These are phyloP conservation scores for Cicer arietinum DNA, from an alignment of 306 rosid species.

Conservation along the genomic window DNA sequence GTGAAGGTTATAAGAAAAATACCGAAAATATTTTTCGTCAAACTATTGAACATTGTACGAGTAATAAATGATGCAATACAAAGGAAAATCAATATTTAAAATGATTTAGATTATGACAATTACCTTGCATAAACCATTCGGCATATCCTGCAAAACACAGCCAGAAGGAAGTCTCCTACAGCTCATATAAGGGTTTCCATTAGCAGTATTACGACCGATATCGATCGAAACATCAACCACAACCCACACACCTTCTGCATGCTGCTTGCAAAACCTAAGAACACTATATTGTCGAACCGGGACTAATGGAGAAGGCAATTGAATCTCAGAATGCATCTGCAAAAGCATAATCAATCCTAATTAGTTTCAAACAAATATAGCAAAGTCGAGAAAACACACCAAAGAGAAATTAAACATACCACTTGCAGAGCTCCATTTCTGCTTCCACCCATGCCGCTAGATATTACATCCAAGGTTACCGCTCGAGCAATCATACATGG, in stretches of 20 bases:
- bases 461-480: slow-evolving; percentile 56
- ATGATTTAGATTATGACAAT: background rate
- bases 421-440: slow-evolving; percentile 72
- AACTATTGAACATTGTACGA: background rate
- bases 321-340: slow-evolving; percentile 86
- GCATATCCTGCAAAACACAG: slow-evolving; percentile 76
- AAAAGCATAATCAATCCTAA: slow-evolving; percentile 10
- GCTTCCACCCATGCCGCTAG: slow-evolving; percentile 61
- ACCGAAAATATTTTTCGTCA: background rate
- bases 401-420: slow-evolving; percentile 53
- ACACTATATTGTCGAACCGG: slow-evolving; percentile 71
- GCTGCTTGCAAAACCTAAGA: slow-evolving; percentile 87
- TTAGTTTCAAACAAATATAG: slow-evolving; percentile 21
- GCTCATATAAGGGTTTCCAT: slow-evolving; percentile 41
- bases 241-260: slow-evolving; percentile 77
- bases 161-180: slow-evolving; percentile 93
- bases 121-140: slow-evolving; percentile 81
- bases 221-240: slow-evolving; percentile 81
- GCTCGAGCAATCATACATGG: slow-evolving; percentile 71
- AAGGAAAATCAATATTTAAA: slow-evolving; percentile 1
- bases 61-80: slow-evolving; percentile 1
- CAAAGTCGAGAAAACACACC: background rate
- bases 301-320: slow-evolving; percentile 80
- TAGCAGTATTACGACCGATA: slow-evolving; percentile 48
- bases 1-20: background rate